Evolutionary conservation across 176 grass and related monocot genomes (phyloP), one percentile per base, ranked within the genome.

Genomic region (Lolium perenne): DNA sequence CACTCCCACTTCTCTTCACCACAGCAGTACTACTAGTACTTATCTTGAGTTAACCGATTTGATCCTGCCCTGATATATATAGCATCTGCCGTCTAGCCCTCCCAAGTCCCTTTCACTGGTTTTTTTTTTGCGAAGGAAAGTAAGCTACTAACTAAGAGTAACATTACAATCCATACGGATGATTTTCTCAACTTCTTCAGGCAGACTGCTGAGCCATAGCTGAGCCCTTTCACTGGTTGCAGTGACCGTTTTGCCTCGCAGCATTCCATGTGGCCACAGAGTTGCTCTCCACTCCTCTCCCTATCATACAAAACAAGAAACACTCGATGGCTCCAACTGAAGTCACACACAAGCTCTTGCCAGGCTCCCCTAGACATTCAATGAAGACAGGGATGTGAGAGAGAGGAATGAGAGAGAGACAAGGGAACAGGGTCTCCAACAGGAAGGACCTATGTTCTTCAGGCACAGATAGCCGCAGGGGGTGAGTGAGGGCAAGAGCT

Each of bases 261-360:
- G 66, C 61, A 77, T 60, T 89, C 77, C 84, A 46, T 85, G 82
- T 49, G 87, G 62, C 68, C 29, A 80, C 40, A 60, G 40, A 55
- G 29, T 72, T 83, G 47, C 78, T 83, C 58, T 68, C 25, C 84
- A 80, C 48, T 87, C 85, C 80, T 76, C 80, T 84, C 76, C 68
- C 59, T 80, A 45, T 84, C 85, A 84, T 57, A 48, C 69, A 81
- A 80, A 87, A 91, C 59, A 68, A 80, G 89, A 84, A 84, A 60
- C 85, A 91, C 89, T 87, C 16, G 68, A 91, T 87, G 23, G 66
- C 58, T 61, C 9, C 16, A 17, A 87, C 84, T 90, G 84, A 83
- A 87, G 84, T 86, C 79, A 79, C 79, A 79, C 79, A 83, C 89
- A 87, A 79, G 74, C 74, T 57, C 58, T 80, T 43, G 83, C 83